Evolutionary conservation across 148 eudicot genomes (phyloP), one percentile per base, ranked within the genome.

Genomic region (Pouteria glomerata): DNA sequence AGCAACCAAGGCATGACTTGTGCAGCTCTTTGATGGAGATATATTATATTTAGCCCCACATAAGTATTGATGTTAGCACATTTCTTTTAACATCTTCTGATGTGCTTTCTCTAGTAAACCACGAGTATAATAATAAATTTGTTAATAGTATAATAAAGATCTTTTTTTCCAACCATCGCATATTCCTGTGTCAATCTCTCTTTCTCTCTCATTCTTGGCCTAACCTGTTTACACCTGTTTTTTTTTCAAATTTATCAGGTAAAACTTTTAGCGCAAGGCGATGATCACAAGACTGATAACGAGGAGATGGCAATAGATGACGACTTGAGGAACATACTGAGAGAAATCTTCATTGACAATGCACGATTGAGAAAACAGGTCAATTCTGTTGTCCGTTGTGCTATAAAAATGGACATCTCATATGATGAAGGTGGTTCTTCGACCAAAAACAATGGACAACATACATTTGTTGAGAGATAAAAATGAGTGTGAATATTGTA

Each of bases 311-410:
- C 50, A 13, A 35, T 76, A 61, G 80, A 85, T 64, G 74, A 73
- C 62, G 92, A 85, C 60, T 68, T 93, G 78, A 84, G 86, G 82
- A 81, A 82, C 51, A 68, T 87, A 58, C 73, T 89, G 64, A 78
- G 79, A 81, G 85, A 87, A 2, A 76, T 89, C 23, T 62, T 90
- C 39, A 19, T 58, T 8, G 84, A 85, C 47, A 93, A 85, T 57
- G 81, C 86, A 21, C 86, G 50, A 45, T 64, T 93, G 77, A 82
- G 88, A 79, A 87, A 86, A 82, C 91, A 83, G 75, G 77, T 86
- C 26, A 91, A 85, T 73, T 53, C 78, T 69, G 70, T 86, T 52
- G 69, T 83, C 42, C 85, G 75, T 18, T 77, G 75, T 58, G 86
- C 85, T 76, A 74, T 85, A 50, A 76, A 64, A 71, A 35, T 11